These are phyloP conservation scores for Citrullus mucosospermus DNA, from an alignment of 306 rosid genomes.

Conservation along the genomic window DNA sequence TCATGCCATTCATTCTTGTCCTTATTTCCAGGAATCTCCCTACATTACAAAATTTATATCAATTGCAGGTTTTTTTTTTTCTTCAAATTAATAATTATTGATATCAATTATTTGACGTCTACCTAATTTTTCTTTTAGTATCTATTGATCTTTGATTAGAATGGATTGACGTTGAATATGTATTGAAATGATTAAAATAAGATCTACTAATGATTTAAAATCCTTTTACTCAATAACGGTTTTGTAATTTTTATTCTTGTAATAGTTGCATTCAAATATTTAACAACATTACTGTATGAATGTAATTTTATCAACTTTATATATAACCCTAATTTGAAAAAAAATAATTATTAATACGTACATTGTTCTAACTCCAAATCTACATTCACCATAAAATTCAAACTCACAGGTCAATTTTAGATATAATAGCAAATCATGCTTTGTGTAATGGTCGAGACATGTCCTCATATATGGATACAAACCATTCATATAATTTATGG, in stretches of 20 bases:
- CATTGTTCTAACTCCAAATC: background rate
- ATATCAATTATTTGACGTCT: conserved; percentile 1
- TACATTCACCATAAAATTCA: background rate
- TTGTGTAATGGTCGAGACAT: no score
- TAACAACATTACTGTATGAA: no score
- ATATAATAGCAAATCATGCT: no score
- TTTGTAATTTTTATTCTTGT: background rate
- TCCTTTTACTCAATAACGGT: background rate
- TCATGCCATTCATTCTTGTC: conserved; percentile 8
- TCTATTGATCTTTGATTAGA: background rate
- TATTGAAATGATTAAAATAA: background rate
- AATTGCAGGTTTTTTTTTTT: background rate
- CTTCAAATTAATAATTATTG: background rate
- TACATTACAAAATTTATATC: conserved; percentile 4
- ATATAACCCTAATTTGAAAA: background rate
- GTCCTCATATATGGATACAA: no score
- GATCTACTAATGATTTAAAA: background rate
- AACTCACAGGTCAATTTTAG: no score
- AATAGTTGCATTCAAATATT: background rate
- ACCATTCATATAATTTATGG: no score
- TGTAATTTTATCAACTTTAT: no score
- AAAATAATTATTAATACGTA: background rate
- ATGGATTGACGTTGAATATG: background rate
- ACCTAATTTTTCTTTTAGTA: background rate
- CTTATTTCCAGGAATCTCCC: background rate